phyloP scores from a whole-genome alignment of 2,329 filamentous ascomycete genomes.

The Colletotrichum tropicicola region DNA sequence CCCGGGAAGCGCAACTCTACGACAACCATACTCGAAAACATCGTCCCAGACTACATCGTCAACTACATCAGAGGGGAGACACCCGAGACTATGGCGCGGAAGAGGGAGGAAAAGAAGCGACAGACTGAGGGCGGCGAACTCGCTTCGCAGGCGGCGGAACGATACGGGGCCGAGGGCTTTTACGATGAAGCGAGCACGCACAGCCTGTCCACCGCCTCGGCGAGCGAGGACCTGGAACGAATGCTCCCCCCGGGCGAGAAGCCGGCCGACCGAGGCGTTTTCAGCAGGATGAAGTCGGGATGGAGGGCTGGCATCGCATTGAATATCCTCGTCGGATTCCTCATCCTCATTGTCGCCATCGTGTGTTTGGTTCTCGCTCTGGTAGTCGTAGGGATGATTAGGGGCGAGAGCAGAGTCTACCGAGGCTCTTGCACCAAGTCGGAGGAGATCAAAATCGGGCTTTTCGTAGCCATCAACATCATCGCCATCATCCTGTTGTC shows the following conservation, averaged over 20 bases:
- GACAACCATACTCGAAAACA: slow-evolving; percentile 38
- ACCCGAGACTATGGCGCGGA: slow-evolving; percentile 58
- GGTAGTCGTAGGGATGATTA: slow-evolving; percentile 41
- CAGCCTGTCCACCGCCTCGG: background rate
- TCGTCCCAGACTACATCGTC: slow-evolving; percentile 64
- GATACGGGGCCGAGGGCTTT: slow-evolving; percentile 2
- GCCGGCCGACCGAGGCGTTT: slow-evolving; percentile 36
- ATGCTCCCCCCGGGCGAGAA: slow-evolving; percentile 16
- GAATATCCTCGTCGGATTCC: slow-evolving; percentile 50
- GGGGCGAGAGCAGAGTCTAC: slow-evolving; percentile 47
- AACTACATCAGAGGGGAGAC: slow-evolving; percentile 65
- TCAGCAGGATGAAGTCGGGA: slow-evolving; percentile 43
- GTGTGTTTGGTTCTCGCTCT: slow-evolving; percentile 49
- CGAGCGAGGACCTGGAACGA: slow-evolving; percentile 26
- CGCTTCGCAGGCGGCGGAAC: slow-evolving; percentile 10
- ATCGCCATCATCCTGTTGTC: slow-evolving; percentile 53
- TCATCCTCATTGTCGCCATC: slow-evolving; percentile 48
- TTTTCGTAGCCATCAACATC: slow-evolving; percentile 55
- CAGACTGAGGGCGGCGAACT: slow-evolving; percentile 42
- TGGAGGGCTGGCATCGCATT: slow-evolving; percentile 59
- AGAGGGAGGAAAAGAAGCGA: slow-evolving; percentile 46
- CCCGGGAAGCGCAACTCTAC: slow-evolving; percentile 30
- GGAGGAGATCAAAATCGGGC: slow-evolving; percentile 46
- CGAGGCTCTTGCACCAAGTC: slow-evolving; percentile 48
- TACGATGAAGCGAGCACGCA: slow-evolving; percentile 23